A percentile compares a stretch with the other conserved stretches of the same genome.
These are phyloP conservation scores for Wickerhamiella occidentalis DNA, from an alignment of 805 yeast genomes.

Conservation along the genomic window DNA sequence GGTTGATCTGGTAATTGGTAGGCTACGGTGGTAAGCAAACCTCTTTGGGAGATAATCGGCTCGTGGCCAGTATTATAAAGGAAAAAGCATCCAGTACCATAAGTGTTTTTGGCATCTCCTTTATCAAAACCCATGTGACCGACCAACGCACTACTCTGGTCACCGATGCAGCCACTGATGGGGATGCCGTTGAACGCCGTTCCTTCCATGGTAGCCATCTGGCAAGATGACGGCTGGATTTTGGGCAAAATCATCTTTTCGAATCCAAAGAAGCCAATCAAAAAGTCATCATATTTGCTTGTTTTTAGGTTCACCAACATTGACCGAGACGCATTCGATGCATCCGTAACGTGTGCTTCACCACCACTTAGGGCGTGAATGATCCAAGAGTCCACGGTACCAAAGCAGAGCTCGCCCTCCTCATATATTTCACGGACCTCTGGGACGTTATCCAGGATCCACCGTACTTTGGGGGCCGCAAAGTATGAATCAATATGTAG, in stretches of 20 bases:
- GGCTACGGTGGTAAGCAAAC: slow-evolving; percentile 80
- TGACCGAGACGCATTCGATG: slow-evolving; percentile 86
- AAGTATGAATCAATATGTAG: slow-evolving; percentile 84
- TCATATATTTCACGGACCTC: slow-evolving; percentile 56
- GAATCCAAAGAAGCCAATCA: slow-evolving; percentile 69
- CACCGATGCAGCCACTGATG: slow-evolving; percentile 83
- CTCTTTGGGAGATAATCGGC: slow-evolving; percentile 61
- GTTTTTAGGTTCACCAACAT: slow-evolving; percentile 76
- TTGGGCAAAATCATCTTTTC: slow-evolving; percentile 65
- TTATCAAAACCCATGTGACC: slow-evolving; percentile 78
- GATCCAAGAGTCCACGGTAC: slow-evolving; percentile 91
- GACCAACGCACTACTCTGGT: slow-evolving; percentile 84
- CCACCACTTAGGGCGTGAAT: slow-evolving; percentile 66
- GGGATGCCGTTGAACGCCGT: slow-evolving; percentile 41
- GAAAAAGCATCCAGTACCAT: slow-evolving; percentile 91
- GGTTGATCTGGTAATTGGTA: slow-evolving; percentile 68
- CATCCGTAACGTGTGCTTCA: slow-evolving; percentile 63
- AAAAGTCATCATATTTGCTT: slow-evolving; percentile 58
- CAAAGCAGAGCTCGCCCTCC: slow-evolving; percentile 72
- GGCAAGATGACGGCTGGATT: slow-evolving; percentile 65
- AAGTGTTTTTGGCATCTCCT: slow-evolving; percentile 89
- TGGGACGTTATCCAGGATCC: slow-evolving; percentile 76
- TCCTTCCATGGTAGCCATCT: slow-evolving; percentile 26
- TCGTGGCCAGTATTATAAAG: slow-evolving; percentile 73
- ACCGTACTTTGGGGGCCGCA: slow-evolving; percentile 76